Conservation (phyloP, 805 yeast genomes). For the Saturnispora mendoncae region DNA sequence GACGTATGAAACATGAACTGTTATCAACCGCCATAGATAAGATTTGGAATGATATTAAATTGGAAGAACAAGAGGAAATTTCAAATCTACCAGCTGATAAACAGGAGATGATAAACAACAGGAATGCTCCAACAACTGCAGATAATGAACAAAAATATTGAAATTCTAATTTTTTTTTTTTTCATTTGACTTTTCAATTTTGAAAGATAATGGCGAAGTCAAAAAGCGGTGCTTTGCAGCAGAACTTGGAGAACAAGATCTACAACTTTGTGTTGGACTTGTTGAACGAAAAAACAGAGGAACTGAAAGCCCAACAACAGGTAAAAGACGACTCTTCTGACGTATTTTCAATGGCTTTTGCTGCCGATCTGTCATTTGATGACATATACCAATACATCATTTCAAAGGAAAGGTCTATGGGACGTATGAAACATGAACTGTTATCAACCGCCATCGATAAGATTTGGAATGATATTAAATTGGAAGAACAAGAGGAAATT, state of each 20-base stretch:
- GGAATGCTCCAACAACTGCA: too few species aligned
- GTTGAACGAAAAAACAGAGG: conserved; percentile 50
- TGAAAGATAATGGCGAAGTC: conserved; percentile 12
- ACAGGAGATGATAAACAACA: conserved; percentile 1
- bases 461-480: conserved; percentile 44
- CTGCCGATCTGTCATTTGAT: conserved; percentile 43
- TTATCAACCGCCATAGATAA: conserved; percentile 58
- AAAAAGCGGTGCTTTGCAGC: conserved; percentile 21
- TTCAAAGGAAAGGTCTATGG: conserved; percentile 54
- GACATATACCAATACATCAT: conserved; percentile 56
- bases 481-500: conserved; percentile 56
- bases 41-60: conserved; percentile 44
- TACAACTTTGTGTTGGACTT: conserved; percentile 46
- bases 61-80: conserved; percentile 56
- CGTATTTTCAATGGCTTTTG: conserved; percentile 41
- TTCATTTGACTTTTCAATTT: too few species aligned
- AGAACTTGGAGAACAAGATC: conserved; percentile 46
- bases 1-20: conserved; percentile 56
- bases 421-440: conserved; percentile 56
- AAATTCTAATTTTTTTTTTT: too few species aligned
- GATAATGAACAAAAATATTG: too few species aligned
- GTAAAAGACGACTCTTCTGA: conserved; percentile 16
- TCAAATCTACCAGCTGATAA: conserved; percentile 27
- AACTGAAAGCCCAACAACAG: conserved; percentile 18
- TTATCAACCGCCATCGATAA: conserved; percentile 58